Evolutionary conservation across 2,329 filamentous ascomycete species (phyloP).

Genomic region (Fusarium sp.): DNA sequence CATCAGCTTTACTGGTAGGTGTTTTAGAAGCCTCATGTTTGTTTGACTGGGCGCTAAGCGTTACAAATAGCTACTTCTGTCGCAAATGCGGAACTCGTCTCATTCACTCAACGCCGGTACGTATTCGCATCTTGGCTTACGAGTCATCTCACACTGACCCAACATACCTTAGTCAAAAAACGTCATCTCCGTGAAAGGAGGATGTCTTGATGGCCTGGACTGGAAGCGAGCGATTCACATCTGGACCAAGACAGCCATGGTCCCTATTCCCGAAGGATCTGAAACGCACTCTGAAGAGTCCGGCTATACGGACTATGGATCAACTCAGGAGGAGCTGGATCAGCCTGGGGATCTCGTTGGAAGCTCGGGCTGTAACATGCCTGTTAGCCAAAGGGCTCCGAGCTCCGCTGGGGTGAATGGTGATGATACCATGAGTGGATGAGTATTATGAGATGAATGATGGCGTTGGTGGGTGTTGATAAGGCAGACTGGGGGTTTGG

Average conservation of each 20-base stretch:
- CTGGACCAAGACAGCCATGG: conserved; percentile 73
- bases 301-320: conserved; percentile 53
- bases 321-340: conserved; percentile 57
- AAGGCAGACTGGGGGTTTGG: conserved; percentile 2
- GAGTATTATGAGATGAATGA: neutral
- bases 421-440: neutral
- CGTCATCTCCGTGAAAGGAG: conserved; percentile 72
- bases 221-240: conserved; percentile 71
- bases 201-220: conserved; percentile 70
- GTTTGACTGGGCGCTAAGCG: conserved; percentile 3
- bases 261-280: conserved; percentile 72
- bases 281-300: conserved; percentile 66
- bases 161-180: conserved; percentile 57
- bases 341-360: conserved; percentile 54
- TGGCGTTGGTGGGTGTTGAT: neutral
- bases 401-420: conserved; percentile 17
- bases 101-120: conserved; percentile 67
- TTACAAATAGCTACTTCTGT: conserved; percentile 67
- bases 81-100: conserved; percentile 71
- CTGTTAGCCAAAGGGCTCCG: neutral
- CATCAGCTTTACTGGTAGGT: conserved; percentile 66
- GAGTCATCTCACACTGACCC: conserved; percentile 8
- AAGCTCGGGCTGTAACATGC: conserved; percentile 43
- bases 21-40: neutral
- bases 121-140: conserved; percentile 31